Evolutionary conservation across 176 grass and related monocot genomes (phyloP).

Genomic region (Dactylis glomerata): DNA sequence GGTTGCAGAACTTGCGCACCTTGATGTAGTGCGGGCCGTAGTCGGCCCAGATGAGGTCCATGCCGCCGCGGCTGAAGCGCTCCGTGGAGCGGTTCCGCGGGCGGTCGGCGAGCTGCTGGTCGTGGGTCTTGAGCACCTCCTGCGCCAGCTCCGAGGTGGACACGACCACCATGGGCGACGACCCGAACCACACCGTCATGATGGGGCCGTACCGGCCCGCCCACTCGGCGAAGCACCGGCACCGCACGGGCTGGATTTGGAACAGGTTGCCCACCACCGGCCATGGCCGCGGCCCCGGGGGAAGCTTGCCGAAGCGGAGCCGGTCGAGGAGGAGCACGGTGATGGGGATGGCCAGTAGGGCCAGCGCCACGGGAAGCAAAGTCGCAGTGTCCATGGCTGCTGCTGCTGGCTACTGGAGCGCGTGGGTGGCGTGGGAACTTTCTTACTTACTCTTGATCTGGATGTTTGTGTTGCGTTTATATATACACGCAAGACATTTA

Average conservation of each 20-base stretch:
- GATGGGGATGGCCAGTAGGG: slow-evolving; percentile 18
- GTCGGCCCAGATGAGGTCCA: slow-evolving; percentile 89
- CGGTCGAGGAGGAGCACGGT: slow-evolving; percentile 29
- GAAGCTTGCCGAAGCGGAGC: slow-evolving; percentile 40
- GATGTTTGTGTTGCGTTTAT: neutral
- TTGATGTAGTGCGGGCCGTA: slow-evolving; percentile 89
- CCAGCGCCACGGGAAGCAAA: slow-evolving; percentile 34
- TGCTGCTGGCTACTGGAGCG: neutral
- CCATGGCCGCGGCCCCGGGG: slow-evolving; percentile 54
- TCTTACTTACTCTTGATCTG: neutral
- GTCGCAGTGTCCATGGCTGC: slow-evolving; percentile 36
- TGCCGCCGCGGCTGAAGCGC: slow-evolving; percentile 72
- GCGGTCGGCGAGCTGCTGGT: slow-evolving; percentile 69
- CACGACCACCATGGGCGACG: slow-evolving; percentile 65
- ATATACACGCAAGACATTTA: neutral
- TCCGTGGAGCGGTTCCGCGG: slow-evolving; percentile 52
- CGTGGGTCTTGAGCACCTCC: slow-evolving; percentile 75
- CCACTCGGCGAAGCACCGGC: slow-evolving; percentile 82
- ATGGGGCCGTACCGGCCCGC: slow-evolving; percentile 54
- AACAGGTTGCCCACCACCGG: slow-evolving; percentile 84
- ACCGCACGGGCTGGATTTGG: slow-evolving; percentile 64
- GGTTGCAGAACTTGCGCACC: slow-evolving; percentile 88
- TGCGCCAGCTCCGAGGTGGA: slow-evolving; percentile 58
- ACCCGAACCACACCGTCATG: slow-evolving; percentile 76
- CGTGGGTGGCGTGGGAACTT: neutral